Evolutionary conservation across 306 rosid species (phyloP).

Genomic region (Corylus heterophylla): DNA sequence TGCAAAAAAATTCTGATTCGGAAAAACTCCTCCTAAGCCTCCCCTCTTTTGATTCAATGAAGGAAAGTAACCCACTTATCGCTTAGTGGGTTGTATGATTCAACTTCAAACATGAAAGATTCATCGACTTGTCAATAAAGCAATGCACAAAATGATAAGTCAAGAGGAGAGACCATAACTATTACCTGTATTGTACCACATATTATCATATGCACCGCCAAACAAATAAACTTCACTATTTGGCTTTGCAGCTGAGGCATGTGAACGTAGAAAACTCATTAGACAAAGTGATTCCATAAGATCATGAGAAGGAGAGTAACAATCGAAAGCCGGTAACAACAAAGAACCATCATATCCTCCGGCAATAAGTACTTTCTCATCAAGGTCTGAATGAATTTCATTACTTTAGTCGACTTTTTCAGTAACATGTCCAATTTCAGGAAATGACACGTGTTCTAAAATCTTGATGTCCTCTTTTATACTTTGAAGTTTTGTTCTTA

Average conservation of each 20-base stretch:
- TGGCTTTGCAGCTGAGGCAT: conserved; percentile 33
- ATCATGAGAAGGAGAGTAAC: conserved; percentile 37
- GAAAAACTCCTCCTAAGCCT: conserved; percentile 40
- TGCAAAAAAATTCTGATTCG: conserved; percentile 41
- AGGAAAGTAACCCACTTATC: conserved; percentile 41
- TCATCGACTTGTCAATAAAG: conserved; percentile 8
- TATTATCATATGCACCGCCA: conserved; percentile 35
- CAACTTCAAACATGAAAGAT: conserved; percentile 33
- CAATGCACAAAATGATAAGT: neutral
- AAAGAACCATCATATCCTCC: conserved; percentile 50
- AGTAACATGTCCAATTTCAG: conserved; percentile 2
- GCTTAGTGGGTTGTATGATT: conserved; percentile 37
- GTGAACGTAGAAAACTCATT: conserved; percentile 37
- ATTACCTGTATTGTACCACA: conserved; percentile 46
- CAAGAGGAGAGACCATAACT: neutral
- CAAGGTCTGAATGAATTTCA: conserved; percentile 21
- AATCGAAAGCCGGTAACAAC: conserved; percentile 30
- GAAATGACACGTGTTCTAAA: conserved; percentile 17
- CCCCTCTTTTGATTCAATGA: conserved; percentile 42
- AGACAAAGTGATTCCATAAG: conserved; percentile 33
- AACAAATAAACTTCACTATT: conserved; percentile 38
- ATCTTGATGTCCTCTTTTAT: conserved; percentile 31
- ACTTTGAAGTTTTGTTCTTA: conserved; percentile 32
- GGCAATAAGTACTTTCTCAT: conserved; percentile 34
- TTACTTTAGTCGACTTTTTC: neutral